phyloP scores from a whole-genome alignment of 257 asterid species.

The Capsicum rhomboideum region DNA sequence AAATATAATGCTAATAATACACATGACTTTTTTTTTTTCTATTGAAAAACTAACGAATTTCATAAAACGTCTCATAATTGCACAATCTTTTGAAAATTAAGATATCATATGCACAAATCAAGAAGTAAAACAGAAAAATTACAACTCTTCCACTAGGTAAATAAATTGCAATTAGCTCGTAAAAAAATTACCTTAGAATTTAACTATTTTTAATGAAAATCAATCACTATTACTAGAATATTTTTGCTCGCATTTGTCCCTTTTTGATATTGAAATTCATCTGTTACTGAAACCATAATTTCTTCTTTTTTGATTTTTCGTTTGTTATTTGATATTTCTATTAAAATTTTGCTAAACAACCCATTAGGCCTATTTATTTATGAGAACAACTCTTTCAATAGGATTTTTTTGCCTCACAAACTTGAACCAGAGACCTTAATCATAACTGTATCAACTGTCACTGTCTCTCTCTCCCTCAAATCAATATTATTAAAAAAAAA shows the following conservation, averaged over 20 bases:
- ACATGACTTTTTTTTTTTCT: neutral
- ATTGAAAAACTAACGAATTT: neutral
- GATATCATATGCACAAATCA: neutral
- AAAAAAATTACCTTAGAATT: neutral
- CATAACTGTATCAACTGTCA: neutral
- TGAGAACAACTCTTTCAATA: too few relatives aligned
- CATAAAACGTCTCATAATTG: neutral
- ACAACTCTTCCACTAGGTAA: neutral
- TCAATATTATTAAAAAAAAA: neutral
- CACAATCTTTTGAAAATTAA: neutral
- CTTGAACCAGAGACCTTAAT: too few relatives aligned
- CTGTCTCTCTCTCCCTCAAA: neutral
- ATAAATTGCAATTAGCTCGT: neutral
- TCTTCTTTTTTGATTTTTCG: too few relatives aligned
- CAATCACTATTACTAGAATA: too few relatives aligned
- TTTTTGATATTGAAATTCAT: neutral
- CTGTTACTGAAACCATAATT: too few relatives aligned
- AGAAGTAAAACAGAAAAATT: neutral
- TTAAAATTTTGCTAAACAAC: too few relatives aligned
- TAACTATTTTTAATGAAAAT: too few relatives aligned
- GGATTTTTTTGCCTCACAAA: too few relatives aligned
- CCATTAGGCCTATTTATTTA: too few relatives aligned
- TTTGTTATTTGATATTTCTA: too few relatives aligned
- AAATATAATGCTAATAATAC: neutral
- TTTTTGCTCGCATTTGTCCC: neutral